Evolutionary conservation across 1,139 yeast species (phyloP), one percentile per base, ranked within the genome.

Genomic region (Kurtzmaniella quercitrusa): DNA sequence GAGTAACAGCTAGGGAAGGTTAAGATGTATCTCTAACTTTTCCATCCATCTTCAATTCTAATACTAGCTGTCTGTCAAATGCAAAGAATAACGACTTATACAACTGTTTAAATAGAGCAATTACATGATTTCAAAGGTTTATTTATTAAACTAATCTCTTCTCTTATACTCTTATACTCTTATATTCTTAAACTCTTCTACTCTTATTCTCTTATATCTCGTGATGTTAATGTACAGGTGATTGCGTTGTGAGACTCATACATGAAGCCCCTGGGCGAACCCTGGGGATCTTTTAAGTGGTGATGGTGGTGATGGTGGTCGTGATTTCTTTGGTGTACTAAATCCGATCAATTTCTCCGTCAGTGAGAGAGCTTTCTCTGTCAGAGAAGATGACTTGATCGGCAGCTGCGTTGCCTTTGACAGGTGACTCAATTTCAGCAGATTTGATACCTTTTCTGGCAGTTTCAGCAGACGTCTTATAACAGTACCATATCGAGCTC

Each of bases 401-500:
- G 18, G 3, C 33, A 27, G 33, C 6, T 31, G 16, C 6, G 16
- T 4, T 5, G 18, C 12, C 36, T 14, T 14, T 14, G 36, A 15
- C 36, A 31, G 36, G 4, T 10, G 33, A 14, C 9, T 4, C 33
- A 27, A 27, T 5, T 27, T 11, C 33, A 21, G 12, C n/a, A n/a
- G n/a, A n/a, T n/a, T n/a, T 14, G n/a, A 21, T 3, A n/a, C 8
- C 38, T 36, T 36, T 12, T n/a, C 36, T 10, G 42, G 42, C 16
- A 37, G 34, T 11, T 34, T 34, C 36, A 27, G 34, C 12, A 16
- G 19, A 25, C 43, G 37, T n/a, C 46, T 19, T 12, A 43, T 16
- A 14, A 43, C 39, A 1, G 46, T 43, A 2, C 46, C 46, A 25
- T 43, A 43, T 9, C 44, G 27, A 6, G 29, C 25, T 10, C 44